Conservation (phyloP, 1,139 yeast genomes). For the Wickerhamomyces sp. region DNA sequence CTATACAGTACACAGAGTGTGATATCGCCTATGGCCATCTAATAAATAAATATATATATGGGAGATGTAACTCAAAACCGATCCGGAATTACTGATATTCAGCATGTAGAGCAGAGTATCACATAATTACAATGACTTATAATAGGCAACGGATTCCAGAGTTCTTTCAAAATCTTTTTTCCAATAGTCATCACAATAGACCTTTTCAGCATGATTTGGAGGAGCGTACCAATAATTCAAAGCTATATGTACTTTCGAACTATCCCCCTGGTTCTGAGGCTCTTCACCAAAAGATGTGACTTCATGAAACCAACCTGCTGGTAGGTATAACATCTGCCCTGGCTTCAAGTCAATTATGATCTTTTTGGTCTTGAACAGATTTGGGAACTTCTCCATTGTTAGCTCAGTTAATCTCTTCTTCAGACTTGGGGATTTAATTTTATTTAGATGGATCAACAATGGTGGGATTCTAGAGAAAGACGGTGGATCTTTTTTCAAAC, state of each 20-base stretch:
- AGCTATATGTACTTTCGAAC: constrained; percentile 48
- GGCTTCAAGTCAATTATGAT: constrained; percentile 46
- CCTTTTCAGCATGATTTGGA: constrained; percentile 35
- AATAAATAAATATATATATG: too few species aligned
- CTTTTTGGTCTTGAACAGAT: constrained; percentile 37
- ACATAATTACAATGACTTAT: too few species aligned
- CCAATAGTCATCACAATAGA: constrained; percentile 51
- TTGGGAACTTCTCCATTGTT: constrained; percentile 39
- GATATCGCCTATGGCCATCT: too few species aligned
- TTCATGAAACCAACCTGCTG: constrained; percentile 82
- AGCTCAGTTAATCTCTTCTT: constrained; percentile 29
- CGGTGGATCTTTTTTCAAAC: constrained; percentile 49
- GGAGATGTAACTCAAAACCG: too few species aligned
- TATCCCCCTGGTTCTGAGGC: background rate
- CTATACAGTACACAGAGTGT: too few species aligned
- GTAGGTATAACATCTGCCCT: constrained; percentile 65
- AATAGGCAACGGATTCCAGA: constrained; percentile 12
- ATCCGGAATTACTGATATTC: too few species aligned
- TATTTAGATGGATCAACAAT: constrained; percentile 52
- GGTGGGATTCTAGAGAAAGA: constrained; percentile 65
- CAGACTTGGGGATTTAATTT: constrained; percentile 31
- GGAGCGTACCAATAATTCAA: constrained; percentile 74
- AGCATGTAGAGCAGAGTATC: too few species aligned
- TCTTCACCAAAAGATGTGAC: constrained; percentile 56
- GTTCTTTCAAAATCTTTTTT: constrained; percentile 41